Percentiles rank a stretch among this genome's conserved stretches.
These are phyloP conservation scores for Purpureocillium takamizusanense DNA, from an alignment of 2,329 filamentous ascomycete species.

Conservation along the genomic window DNA sequence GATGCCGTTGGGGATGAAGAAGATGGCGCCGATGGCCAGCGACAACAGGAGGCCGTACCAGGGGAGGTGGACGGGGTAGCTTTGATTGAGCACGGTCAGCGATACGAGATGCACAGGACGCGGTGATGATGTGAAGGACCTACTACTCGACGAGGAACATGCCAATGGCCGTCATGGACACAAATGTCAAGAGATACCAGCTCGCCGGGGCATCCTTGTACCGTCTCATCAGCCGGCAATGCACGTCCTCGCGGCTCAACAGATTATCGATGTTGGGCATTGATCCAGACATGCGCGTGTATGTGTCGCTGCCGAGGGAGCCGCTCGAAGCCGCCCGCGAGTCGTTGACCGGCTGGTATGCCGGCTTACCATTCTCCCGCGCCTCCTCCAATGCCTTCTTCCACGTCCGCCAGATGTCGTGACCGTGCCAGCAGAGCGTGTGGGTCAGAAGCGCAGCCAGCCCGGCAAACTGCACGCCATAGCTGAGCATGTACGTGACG, in stretches of 20 bases:
- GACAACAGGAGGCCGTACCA: slow-evolving; percentile 82
- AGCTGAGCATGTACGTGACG: slow-evolving; percentile 81
- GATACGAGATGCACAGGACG: too few species aligned
- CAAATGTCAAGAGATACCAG: slow-evolving; percentile 73
- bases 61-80: slow-evolving; percentile 71
- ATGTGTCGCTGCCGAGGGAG: slow-evolving; percentile 10
- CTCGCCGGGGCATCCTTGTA: slow-evolving; percentile 74
- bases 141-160: slow-evolving; percentile 82
- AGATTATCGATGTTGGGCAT: slow-evolving; percentile 40
- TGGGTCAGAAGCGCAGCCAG: slow-evolving; percentile 73
- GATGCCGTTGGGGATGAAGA: slow-evolving; percentile 86
- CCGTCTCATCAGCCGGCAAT: slow-evolving; percentile 72
- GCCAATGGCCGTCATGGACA: slow-evolving; percentile 67
- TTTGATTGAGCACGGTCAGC: slow-evolving; percentile 16
- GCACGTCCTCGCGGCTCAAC: slow-evolving; percentile 68
- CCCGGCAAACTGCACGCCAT: slow-evolving; percentile 78
- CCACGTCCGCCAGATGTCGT: slow-evolving; percentile 73
- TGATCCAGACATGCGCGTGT: slow-evolving; percentile 22
- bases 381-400: slow-evolving; percentile 59
- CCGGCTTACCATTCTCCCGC: slow-evolving; percentile 36
- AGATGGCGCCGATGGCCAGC: slow-evolving; percentile 65
- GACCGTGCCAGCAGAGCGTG: slow-evolving; percentile 76
- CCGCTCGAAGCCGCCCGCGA: slow-evolving; percentile 11
- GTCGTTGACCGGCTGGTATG: slow-evolving; percentile 43
- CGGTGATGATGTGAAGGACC: too few species aligned